Base-by-base conservation (phyloP, 192 early-diverging fungal species). In the Haplosporangium gracile region DNA sequence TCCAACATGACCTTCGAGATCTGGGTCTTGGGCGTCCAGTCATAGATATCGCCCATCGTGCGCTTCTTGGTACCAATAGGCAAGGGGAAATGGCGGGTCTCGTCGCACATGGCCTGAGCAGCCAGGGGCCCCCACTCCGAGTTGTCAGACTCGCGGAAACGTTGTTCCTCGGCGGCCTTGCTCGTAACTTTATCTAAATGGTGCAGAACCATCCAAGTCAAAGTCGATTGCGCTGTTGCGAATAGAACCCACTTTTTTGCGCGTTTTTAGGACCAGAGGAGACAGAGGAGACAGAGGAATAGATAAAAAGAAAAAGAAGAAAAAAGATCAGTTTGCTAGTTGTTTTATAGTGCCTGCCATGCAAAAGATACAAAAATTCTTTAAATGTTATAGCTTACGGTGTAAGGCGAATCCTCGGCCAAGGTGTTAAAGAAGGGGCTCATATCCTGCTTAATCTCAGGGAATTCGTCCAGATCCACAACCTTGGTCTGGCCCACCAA, bases 1-100 rank as follows among this genome's bases (percentile, higher is more conserved):
- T 75, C 74, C 15, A 75, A 29, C 74, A 75, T 75, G 20, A 75
- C 74, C 51, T 75, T 75, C 10, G 74, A 75, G 32, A 75, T 57
- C 13, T 22, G 20, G 20, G 22, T 49, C 32, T 18, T 22, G 34
- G 74, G 74, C 1, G 74, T 75, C 18, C 15, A 24, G 53, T 75
- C 74, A 49, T 53, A 53, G 13, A 75, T 13, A 15, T 42, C 51
- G 10, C 74, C 74, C 32, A 75, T 36, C 15, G 74, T 75, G 38
- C 4, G 6, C 26, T 47, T 75, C 71, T 40, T 40, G 24, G 45
- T 24, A 4, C 76, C 76, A 20, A 39, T 43, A 34, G 65, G 39
- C 8, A 77, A 9, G 1, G 45, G 43, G 38, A 77, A 77, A 15
- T 77, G 42, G 15, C 76, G 76, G 24, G 68, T 68, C 68, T 77